Conservation (phyloP, 305 asterid species). For the Plantago rigida region DNA sequence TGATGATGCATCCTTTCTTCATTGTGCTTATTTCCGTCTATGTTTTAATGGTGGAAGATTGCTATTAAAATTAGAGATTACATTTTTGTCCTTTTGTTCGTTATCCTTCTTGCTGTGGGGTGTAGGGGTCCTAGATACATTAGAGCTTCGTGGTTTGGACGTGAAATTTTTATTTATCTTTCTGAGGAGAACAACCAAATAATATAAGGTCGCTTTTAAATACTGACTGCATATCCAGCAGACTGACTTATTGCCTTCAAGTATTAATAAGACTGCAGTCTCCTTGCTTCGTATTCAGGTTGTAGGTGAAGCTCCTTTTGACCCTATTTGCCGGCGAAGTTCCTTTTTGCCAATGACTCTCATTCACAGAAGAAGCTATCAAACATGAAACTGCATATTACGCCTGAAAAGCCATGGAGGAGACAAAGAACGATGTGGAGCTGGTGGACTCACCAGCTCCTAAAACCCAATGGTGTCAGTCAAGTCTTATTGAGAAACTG, state of each 20-base stretch:
- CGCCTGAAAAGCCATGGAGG: conserved; percentile 57
- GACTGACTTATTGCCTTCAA: conserved; percentile 5
- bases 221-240: not conserved
- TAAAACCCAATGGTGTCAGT: conserved; percentile 58
- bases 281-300: conserved; percentile 26
- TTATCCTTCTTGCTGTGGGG: too few species aligned
- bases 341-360: conserved; percentile 35
- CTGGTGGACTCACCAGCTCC: conserved; percentile 41
- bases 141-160: too few species aligned
- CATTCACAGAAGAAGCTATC: conserved; percentile 34
- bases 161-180: too few species aligned
- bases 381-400: conserved; percentile 41
- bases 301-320: conserved; percentile 34
- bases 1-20: too few species aligned
- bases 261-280: conserved; percentile 26
- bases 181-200: too few species aligned
- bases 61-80: too few species aligned
- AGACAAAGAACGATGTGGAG: conserved; percentile 39
- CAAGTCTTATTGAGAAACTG: conserved; percentile 51
- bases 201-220: too few species aligned
- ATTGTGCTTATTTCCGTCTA: too few species aligned
- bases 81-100: too few species aligned
- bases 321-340: conserved; percentile 26
- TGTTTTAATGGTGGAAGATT: too few species aligned
- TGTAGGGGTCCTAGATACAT: too few species aligned